These are phyloP conservation scores for Triglochin maritima DNA, from an alignment of 106 monocot species.

Conservation along the genomic window DNA sequence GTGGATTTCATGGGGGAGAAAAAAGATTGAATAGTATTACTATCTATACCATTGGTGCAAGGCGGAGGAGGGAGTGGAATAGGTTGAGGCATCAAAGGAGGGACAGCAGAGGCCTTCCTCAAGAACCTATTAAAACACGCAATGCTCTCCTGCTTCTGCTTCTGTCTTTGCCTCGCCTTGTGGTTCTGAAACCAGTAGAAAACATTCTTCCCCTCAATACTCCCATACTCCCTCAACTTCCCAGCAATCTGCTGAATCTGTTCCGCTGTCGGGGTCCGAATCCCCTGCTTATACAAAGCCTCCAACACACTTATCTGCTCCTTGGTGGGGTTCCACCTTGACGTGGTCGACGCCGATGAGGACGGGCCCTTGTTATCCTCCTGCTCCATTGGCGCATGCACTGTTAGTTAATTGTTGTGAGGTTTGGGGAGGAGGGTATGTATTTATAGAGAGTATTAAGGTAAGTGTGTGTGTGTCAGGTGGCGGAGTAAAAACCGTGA, in stretches of 20 bases:
- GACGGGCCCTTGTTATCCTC: background rate
- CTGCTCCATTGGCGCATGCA: slow-evolving; percentile 4
- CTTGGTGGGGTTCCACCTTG: slow-evolving; percentile 73
- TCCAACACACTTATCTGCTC: slow-evolving; percentile 79
- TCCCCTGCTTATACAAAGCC: slow-evolving; percentile 52
- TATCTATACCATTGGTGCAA: background rate
- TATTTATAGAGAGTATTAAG: background rate
- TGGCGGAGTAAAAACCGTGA: background rate
- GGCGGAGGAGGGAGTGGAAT: background rate
- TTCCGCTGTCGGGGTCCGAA: slow-evolving; percentile 74
- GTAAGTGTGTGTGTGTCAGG: background rate
- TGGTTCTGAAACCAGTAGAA: slow-evolving; percentile 99
- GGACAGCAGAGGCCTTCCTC: slow-evolving; percentile 6
- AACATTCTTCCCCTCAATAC: slow-evolving; percentile 89
- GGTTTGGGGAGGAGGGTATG: too few species aligned
- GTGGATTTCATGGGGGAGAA: background rate
- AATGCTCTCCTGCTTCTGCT: slow-evolving; percentile 65
- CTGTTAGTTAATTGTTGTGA: background rate
- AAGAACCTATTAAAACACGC: slow-evolving; percentile 47
- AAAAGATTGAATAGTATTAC: background rate
- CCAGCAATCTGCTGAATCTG: slow-evolving; percentile 81
- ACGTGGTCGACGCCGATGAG: slow-evolving; percentile 8
- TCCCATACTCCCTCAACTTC: slow-evolving; percentile 51
- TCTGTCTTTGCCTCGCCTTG: slow-evolving; percentile 81
- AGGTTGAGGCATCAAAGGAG: background rate